A percentile compares a stretch with the other conserved stretches of the same genome.
Evolutionary conservation across 1,284 basidiomycete genomes (phyloP).

Genomic region (Naganishia liquefaciens): DNA sequence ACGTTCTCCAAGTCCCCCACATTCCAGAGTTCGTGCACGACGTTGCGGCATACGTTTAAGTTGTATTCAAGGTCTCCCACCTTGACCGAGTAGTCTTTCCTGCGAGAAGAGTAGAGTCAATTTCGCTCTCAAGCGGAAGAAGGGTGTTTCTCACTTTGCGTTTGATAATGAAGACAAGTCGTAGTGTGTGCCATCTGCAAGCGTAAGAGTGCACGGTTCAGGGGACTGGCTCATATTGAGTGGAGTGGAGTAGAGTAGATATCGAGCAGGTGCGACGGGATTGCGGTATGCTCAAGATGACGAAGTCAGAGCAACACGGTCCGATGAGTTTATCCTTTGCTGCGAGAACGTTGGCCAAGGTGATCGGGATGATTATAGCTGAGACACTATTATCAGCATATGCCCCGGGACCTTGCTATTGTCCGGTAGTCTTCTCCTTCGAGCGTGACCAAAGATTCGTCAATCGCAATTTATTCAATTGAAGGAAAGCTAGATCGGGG

Average conservation of each 20-base stretch:
- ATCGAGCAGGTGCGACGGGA: too few species aligned
- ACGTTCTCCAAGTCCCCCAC: conserved; percentile 46
- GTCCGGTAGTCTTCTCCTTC: too few species aligned
- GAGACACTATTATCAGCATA: too few species aligned
- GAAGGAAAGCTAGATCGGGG: too few species aligned
- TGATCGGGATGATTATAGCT: too few species aligned
- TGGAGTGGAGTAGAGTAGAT: too few species aligned
- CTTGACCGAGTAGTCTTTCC: conserved; percentile 36
- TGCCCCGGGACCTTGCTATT: too few species aligned
- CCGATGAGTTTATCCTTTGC: conserved; percentile 55
- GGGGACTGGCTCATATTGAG: conserved; percentile 61
- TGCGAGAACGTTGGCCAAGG: too few species aligned
- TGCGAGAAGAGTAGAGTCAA: neutral
- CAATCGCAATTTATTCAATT: too few species aligned
- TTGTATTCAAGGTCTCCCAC: conserved; percentile 40
- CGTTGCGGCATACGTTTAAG: conserved; percentile 51
- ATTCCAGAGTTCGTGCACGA: conserved; percentile 49
- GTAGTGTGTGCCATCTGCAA: conserved; percentile 50
- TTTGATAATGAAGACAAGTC: conserved; percentile 45
- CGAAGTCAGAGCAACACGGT: too few species aligned
- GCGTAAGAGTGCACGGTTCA: conserved; percentile 37
- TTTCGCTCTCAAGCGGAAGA: neutral
- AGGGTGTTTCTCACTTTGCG: conserved; percentile 24
- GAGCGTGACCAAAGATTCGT: too few species aligned
- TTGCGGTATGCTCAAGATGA: too few species aligned